Evolutionary conservation across 2,329 filamentous ascomycete genomes (phyloP).

Genomic region (Curvularia lunata): DNA sequence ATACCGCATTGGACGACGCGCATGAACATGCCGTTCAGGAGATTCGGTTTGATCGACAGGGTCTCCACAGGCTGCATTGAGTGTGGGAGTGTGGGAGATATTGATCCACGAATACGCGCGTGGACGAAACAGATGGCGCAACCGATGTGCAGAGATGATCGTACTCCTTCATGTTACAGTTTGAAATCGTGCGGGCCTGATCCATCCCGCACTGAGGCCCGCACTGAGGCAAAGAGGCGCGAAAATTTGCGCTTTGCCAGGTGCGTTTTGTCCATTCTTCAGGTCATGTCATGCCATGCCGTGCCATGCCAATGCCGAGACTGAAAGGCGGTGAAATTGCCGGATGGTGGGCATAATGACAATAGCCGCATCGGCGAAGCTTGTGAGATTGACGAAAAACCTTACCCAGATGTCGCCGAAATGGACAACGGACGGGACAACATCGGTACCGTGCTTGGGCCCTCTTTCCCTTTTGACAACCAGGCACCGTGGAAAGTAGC

Average conservation of each 20-base stretch:
- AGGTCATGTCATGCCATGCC: too few species aligned
- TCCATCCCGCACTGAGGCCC: constrained; percentile 1
- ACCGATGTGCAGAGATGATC: constrained; percentile 9
- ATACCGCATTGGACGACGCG: constrained; percentile 13
- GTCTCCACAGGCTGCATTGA: constrained; percentile 9
- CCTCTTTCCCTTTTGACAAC: neutral
- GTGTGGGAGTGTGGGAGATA: constrained; percentile 8
- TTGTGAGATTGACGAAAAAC: constrained; percentile 2
- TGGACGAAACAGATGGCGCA: constrained; percentile 15
- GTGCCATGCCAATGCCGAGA: neutral
- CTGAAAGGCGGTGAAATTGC: constrained; percentile 5
- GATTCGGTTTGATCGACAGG: constrained; percentile 15
- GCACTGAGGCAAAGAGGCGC: neutral
- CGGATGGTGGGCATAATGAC: neutral
- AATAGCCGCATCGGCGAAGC: constrained; percentile 1
- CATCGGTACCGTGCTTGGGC: constrained; percentile 1
- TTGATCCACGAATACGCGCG: constrained; percentile 14
- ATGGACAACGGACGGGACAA: constrained; percentile 6
- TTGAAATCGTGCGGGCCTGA: neutral
- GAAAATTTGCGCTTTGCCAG: neutral
- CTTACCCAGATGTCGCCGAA: constrained; percentile 4
- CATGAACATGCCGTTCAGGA: constrained; percentile 18
- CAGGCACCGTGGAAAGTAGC: neutral
- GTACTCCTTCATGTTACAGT: constrained; percentile 6
- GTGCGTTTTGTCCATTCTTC: neutral